phyloP scores from a whole-genome alignment of 2,329 filamentous ascomycete species.

The Dactylellina parvicollis region DNA sequence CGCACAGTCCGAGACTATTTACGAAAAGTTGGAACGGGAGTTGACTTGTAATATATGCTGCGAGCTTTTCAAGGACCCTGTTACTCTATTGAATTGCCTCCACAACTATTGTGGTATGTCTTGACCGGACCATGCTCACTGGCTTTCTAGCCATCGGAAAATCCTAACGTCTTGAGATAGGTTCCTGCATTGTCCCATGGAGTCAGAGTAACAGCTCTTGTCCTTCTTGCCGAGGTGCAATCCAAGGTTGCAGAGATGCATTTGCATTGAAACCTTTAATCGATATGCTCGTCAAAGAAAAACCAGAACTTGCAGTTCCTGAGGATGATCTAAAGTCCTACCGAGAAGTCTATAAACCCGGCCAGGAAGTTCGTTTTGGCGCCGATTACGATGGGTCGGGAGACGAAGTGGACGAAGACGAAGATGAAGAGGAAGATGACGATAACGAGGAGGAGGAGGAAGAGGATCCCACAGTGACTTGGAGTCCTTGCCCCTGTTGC shows the following conservation, averaged over 20 bases:
- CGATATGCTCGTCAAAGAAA: slow-evolving; percentile 51
- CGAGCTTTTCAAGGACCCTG: slow-evolving; percentile 87
- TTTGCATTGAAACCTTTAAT: slow-evolving; percentile 48
- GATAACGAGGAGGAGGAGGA: slow-evolving; percentile 15
- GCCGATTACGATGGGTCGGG: slow-evolving; percentile 13
- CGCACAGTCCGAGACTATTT: slow-evolving; percentile 41
- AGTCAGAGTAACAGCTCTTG: slow-evolving; percentile 30
- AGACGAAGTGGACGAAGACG: slow-evolving; percentile 16
- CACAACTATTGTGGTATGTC: slow-evolving; percentile 85
- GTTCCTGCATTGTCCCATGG: slow-evolving; percentile 51
- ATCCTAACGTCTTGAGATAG: slow-evolving; percentile 1
- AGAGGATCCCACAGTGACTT: not conserved
- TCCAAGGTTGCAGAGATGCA: slow-evolving; percentile 34
- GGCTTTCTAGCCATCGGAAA: not conserved
- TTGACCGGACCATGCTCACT: not conserved
- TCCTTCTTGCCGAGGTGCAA: slow-evolving; percentile 19
- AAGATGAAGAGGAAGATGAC: slow-evolving; percentile 15
- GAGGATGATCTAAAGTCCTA: slow-evolving; percentile 28
- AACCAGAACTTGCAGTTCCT: slow-evolving; percentile 20
- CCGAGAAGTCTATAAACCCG: slow-evolving; percentile 28
- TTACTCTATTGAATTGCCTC: slow-evolving; percentile 89
- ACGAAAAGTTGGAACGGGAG: slow-evolving; percentile 49
- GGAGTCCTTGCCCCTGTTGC: slow-evolving; percentile 37
- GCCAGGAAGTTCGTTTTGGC: slow-evolving; percentile 20
- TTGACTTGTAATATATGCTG: slow-evolving; percentile 75